Percentiles rank a stretch among this genome's conserved stretches.
Conservation (phyloP, 1,284 basidiomycete species). For the Ceratobasidium sp. region DNA sequence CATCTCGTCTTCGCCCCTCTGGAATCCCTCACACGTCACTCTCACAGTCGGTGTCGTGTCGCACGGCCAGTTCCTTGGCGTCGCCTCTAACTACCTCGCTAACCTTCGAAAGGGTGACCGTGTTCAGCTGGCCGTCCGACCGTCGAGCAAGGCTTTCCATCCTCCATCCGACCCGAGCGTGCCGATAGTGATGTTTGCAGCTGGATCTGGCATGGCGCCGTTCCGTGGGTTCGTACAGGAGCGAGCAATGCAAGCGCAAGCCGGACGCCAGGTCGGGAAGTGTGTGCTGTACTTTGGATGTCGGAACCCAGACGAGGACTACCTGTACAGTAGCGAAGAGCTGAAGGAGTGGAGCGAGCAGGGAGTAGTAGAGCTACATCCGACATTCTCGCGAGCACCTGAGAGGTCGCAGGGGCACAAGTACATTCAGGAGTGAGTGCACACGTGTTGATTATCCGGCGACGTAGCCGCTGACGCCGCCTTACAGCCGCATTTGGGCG, state of each 20-base stretch:
- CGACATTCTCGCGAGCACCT: slow-evolving; percentile 63
- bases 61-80: slow-evolving; percentile 61
- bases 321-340: slow-evolving; percentile 59
- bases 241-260: slow-evolving; percentile 63
- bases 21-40: slow-evolving; percentile 62
- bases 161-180: slow-evolving; percentile 62
- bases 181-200: slow-evolving; percentile 67
- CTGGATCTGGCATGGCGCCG: slow-evolving; percentile 67
- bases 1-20: slow-evolving; percentile 68
- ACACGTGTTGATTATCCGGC: not conserved
- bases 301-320: slow-evolving; percentile 63
- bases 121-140: slow-evolving; percentile 65
- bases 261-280: slow-evolving; percentile 64
- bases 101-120: slow-evolving; percentile 62
- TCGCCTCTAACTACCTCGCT: slow-evolving; percentile 67
- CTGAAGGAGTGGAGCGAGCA: slow-evolving; percentile 63
- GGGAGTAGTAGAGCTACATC: slow-evolving; percentile 66
- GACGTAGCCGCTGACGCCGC: not conserved
- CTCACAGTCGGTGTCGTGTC: slow-evolving; percentile 66
- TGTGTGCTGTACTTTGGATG: slow-evolving; percentile 68
- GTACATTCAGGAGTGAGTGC: slow-evolving; percentile 67
- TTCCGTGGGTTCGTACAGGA: slow-evolving; percentile 71
- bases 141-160: slow-evolving; percentile 64
- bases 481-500: slow-evolving; percentile 63
- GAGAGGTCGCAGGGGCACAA: slow-evolving; percentile 63